Base-by-base conservation (phyloP, 1,139 yeast species). In the Kodamaea suecica region DNA sequence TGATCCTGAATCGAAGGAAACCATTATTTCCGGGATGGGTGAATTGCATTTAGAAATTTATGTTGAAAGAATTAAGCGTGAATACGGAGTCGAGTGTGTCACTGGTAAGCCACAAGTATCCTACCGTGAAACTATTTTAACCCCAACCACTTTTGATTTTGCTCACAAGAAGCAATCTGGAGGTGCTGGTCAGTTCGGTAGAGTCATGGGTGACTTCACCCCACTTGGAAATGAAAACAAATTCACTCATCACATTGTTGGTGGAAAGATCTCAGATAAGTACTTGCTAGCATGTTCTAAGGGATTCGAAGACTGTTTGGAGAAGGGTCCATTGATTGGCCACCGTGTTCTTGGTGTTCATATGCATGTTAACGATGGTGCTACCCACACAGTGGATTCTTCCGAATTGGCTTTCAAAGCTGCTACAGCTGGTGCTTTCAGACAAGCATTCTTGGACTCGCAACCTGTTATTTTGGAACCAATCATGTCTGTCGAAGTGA, bases 151-250 rank as follows among this genome's bases (percentile, higher is more conserved):
- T n/a, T 90, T 92, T 55, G 97, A 92, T 59, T 87, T 79, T 68
- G 85, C 96, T 23, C 97, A 90, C 71, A 92, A 92, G 76, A 90
- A 90, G 60, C 99, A 92, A 71, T 78, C 94, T 55, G 99, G 99
- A 63, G 99, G 99, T 76, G 95, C 98, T 47, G 99, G 99, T 68
- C 99, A 92, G 70, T 92, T 81, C 59, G 98, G 95, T 64, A 82
- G 94, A 69, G 97, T 92, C 51, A 85, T 90, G 63, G 99, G 99
- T 56, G 78, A 73, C 38, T 64, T 94, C 65, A 64, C 73, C 10
- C 82, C 92, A 31, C 57, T 76, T 32, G 83, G 75, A 37, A 80
- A 80, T 35, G 76, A 72, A 37, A 90, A 88, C 61, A 70, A 70
- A 45, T 92, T 92, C 62, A 76, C 81, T 54, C 85, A 95, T 35